Base-by-base conservation (phyloP, 306 rosid genomes). In the Begonia fuchsioides region DNA sequence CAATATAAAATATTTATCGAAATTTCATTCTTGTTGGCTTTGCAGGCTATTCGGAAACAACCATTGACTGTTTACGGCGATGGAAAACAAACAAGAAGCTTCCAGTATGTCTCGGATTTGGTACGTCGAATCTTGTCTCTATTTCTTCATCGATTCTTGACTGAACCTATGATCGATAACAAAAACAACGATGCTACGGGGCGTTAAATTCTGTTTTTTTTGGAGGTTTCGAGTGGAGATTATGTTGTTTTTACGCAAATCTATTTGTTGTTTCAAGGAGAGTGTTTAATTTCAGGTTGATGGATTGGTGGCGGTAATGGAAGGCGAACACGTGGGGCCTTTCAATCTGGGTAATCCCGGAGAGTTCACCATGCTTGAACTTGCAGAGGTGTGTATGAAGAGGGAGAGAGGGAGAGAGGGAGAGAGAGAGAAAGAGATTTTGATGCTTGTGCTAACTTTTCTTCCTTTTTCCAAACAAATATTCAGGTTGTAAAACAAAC, bases 81-180 rank as follows among this genome's bases (percentile, higher is more conserved):
- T 57, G 96, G 96, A 58, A 79, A 79, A 76, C 96, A 86, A 67
- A 86, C 94, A 49, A 74, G 94, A 79, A 86, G 96, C 75, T 86
- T 86, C 86, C 96, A 86, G 68, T 86, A 79, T 71, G 96, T 86
- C 58, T 77, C 96, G 32, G 96, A 87, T 76, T 75, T 87, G 94
- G 94, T 87, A 75, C 55, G 51, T 56, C 52, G 15, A 51, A 52
- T 54, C 26, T 19, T n/a, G n/a, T 19, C 26, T 19, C 26, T 19
- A 2, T 19, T 19, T 19, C 26, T 19, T 19, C 26, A 19, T 19
- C 26, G 4, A 2, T 19, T n/a, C n/a, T n/a, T n/a, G n/a, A n/a
- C n/a, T n/a, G n/a, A n/a, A n/a, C 6, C 49, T 45, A 11, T 45
- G n/a, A 11, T 45, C 15, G 1, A 12, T 7, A 45, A 11, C 12